Base-by-base conservation (phyloP, 1,139 yeast genomes). In the Sugiyamaella sp. region DNA sequence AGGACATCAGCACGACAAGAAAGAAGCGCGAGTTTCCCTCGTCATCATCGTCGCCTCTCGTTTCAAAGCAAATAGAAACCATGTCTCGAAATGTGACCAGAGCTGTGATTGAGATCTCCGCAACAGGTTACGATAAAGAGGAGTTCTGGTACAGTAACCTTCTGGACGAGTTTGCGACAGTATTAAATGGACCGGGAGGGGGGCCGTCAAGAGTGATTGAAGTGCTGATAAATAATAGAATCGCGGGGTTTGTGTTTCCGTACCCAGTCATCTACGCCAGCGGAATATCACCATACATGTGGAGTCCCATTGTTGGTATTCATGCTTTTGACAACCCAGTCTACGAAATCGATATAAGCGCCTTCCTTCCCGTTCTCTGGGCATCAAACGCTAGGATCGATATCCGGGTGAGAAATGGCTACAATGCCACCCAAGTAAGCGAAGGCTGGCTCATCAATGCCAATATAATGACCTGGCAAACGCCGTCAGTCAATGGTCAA, bases 91-190 rank as follows among this genome's bases (percentile, higher is more conserved):
- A 84, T 64, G 81, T 88, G 8, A 80, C 86, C 10, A 75, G 84
- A 52, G 81, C 82, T 40, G 74, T 74, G 46, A 69, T 88, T 40
- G 78, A 85, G 5, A 67, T 89, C 3, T 83, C 81, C 62, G 81
- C 88, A 2, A 81, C 89, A 16, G 96, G 95, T 1, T 86, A 85
- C 63, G 84, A 84, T 1, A 82, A 80, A 40, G 96, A 89, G 67
- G 96, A 89, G 69, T 86, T 86, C 65, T 89, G 95, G 95, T 89
- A 85, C 69, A 70, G 35, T 20, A 40, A 48, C 17, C 35, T 48
- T 19, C n/a, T 48, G 16, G 40, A 48, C 16, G 41, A 40, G 12
- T 48, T 21, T 24, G 46, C 46, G 1, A 6, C 22, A 14, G 20
- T 12, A 6, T n/a, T 35, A 2, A 21, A 33, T 4, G 41, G 46